These are phyloP conservation scores for Termitomyces sp. DNA, from an alignment of 768 basidiomycete species.

Conservation along the genomic window DNA sequence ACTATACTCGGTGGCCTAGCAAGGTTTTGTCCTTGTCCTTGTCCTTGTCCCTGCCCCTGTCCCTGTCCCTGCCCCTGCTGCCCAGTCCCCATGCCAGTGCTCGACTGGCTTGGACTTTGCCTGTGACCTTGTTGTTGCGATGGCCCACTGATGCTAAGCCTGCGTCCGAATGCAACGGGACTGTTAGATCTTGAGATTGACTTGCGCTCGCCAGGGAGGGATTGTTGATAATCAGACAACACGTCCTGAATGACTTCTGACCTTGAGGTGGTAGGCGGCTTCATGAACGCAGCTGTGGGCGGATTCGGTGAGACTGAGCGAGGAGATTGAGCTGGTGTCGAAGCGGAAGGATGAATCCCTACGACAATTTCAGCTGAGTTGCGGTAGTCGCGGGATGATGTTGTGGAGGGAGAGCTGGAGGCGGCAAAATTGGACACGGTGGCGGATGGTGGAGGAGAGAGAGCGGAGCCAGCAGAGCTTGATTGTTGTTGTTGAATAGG, in stretches of 20 bases:
- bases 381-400: conserved; percentile 55
- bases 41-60: conserved; percentile 28
- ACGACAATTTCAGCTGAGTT: conserved; percentile 74
- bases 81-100: not conserved
- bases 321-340: conserved; percentile 18
- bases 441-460: conserved; percentile 28
- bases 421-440: conserved; percentile 11
- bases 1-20: conserved; percentile 50
- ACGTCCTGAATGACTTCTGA: conserved; percentile 68
- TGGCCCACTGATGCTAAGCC: conserved; percentile 16
- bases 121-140: conserved; percentile 7
- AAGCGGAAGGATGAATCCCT: conserved; percentile 66
- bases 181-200: conserved; percentile 51
- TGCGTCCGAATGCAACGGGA: conserved; percentile 22
- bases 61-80: conserved; percentile 13
- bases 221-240: conserved; percentile 70
- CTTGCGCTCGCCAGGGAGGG: conserved; percentile 81
- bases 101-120: conserved; percentile 4
- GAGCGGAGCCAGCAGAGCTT: conserved; percentile 18
- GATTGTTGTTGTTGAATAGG: conserved; percentile 17
- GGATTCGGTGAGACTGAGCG: conserved; percentile 71
- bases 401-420: conserved; percentile 24
- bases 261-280: conserved; percentile 35
- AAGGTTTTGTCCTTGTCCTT: conserved; percentile 35
- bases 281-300: conserved; percentile 74